Conservation (phyloP, 495 filamentous ascomycete genomes). For the Zalerion maritima region DNA sequence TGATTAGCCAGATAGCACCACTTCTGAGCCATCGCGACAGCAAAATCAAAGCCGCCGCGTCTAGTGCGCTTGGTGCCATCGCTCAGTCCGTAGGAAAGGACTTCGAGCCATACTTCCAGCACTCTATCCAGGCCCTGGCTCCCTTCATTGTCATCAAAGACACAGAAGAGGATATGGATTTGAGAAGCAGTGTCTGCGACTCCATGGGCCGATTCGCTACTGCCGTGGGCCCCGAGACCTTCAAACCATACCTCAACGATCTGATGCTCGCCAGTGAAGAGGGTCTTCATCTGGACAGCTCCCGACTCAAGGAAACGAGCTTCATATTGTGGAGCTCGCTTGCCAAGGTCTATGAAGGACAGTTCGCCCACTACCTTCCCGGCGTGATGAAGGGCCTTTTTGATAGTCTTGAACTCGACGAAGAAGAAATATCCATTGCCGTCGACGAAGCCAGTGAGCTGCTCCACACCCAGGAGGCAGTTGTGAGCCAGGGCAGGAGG, state of each 20-base stretch:
- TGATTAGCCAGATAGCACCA: slow-evolving; percentile 68
- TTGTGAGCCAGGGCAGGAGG: slow-evolving; percentile 69
- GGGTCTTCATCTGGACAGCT: slow-evolving; percentile 76
- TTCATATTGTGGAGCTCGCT: slow-evolving; percentile 94
- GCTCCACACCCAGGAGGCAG: slow-evolving; percentile 43
- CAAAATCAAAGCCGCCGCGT: slow-evolving; percentile 78
- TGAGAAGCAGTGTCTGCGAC: slow-evolving; percentile 79
- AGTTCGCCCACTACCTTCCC: slow-evolving; percentile 74
- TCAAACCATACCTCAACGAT: slow-evolving; percentile 77
- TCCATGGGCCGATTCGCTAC: slow-evolving; percentile 82
- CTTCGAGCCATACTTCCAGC: slow-evolving; percentile 80
- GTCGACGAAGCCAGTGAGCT: slow-evolving; percentile 67
- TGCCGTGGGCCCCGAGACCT: slow-evolving; percentile 73
- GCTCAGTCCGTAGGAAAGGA: slow-evolving; percentile 66
- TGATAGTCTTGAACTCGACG: slow-evolving; percentile 75
- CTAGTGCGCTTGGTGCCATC: slow-evolving; percentile 79
- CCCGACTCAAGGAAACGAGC: slow-evolving; percentile 81
- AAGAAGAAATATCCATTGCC: slow-evolving; percentile 69
- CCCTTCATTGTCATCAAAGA: slow-evolving; percentile 77
- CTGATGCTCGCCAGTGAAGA: slow-evolving; percentile 87
- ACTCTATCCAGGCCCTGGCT: slow-evolving; percentile 73
- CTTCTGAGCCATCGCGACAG: slow-evolving; percentile 72
- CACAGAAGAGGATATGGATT: slow-evolving; percentile 73
- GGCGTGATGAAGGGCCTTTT: slow-evolving; percentile 78
- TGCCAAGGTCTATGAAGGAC: slow-evolving; percentile 83